Conservation (phyloP, 768 basidiomycete species). For the Kwoniella europaea region DNA sequence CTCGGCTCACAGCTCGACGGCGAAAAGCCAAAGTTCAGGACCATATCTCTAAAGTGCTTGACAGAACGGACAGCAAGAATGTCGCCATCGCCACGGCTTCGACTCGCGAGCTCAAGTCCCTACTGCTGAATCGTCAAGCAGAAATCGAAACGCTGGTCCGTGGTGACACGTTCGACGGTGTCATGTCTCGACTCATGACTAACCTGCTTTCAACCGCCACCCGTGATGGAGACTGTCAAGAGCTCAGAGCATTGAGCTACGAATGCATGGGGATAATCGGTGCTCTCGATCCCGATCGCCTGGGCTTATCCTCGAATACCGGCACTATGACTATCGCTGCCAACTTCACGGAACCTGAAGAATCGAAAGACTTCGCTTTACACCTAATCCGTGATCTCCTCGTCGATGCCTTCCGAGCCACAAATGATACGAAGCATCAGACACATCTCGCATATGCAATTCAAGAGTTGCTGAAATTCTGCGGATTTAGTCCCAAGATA, state of each 20-base stretch:
- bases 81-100: conserved; percentile 74
- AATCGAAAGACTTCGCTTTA: conserved; percentile 77
- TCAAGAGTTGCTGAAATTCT: conserved; percentile 85
- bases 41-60: conserved; percentile 70
- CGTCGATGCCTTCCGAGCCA: conserved; percentile 86
- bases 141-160: conserved; percentile 69
- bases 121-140: conserved; percentile 64
- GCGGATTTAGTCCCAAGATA: conserved; percentile 79
- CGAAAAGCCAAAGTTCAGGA: conserved; percentile 64
- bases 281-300: conserved; percentile 92
- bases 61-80: conserved; percentile 79
- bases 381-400: conserved; percentile 85
- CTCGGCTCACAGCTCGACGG: conserved; percentile 57
- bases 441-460: conserved; percentile 85
- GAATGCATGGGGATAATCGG: conserved; percentile 91
- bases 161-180: conserved; percentile 83
- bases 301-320: conserved; percentile 69
- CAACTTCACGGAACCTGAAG: conserved; percentile 79
- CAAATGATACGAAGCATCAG: conserved; percentile 92
- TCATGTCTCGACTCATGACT: conserved; percentile 71
- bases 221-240: conserved; percentile 77
- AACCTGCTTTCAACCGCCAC: conserved; percentile 72
- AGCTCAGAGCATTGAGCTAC: conserved; percentile 72
- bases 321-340: conserved; percentile 71
- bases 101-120: conserved; percentile 72